Base-by-base conservation (phyloP, 1,139 yeast genomes). In the Saccharomyces hybrid region DNA sequence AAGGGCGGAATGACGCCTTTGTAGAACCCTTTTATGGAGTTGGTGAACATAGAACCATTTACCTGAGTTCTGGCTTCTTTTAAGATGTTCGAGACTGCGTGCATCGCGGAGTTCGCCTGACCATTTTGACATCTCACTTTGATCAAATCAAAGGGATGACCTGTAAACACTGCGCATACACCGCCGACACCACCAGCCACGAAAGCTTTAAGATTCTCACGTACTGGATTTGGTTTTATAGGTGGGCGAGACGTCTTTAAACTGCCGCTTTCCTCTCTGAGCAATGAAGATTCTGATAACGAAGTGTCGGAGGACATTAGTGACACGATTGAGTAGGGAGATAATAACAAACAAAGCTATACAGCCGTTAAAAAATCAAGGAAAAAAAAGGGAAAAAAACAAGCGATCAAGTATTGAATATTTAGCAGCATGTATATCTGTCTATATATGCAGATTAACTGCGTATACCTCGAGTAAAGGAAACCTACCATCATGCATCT, bases 61-160 rank as follows among this genome's bases (percentile, higher is more conserved):
- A 41, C 42, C 11, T 44, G 31, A 3, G 55, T 44, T 1, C 96
- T 96, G 59, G 88, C 91, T 44, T 79, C 78, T 23, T 81, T 81
- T 49, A 93, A 62, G 2, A 95, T 89, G 50, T 78, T 79, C 63
- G 77, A 80, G 46, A 89, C 78, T 34, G 95, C 95, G 53, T 82
- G 82, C 4, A 79, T 63, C 16, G 95, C 79, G 9, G 82, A 73
- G 6, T 76, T 75, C 30, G 75, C 75, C 56, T 72, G 75, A 23
- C 73, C 73, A 13, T 88, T 84, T 69, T 93, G 99, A 60, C 93
- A 80, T 61, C 97, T 81, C 32, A 93, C 99, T 70, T 93, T 93
- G 62, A 91, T 82, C 61, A 93, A 79, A 70, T 93, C 99, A 69
- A 93, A 93, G 1, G 98, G 98, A 69, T 93, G 98, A 47, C 98